Percentiles rank a stretch among this genome's conserved stretches.
Conservation (phyloP, 306 rosid species). For the Prunus mongolica region DNA sequence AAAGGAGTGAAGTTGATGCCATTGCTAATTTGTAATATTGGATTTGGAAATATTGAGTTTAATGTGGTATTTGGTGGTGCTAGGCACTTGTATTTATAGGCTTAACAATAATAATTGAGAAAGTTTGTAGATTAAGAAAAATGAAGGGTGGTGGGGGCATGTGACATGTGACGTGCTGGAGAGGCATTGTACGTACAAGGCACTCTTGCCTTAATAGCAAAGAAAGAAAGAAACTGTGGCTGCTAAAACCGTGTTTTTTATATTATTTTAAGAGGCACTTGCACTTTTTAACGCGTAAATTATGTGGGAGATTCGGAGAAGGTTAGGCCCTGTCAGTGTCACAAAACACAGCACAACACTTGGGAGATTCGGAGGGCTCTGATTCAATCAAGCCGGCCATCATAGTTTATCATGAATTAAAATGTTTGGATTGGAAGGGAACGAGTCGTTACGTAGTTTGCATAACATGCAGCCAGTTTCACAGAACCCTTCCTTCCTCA, state of each 20-base stretch:
- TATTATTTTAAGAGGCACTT: not conserved
- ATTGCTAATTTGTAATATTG: not conserved
- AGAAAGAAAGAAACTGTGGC: not conserved
- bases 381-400: not conserved
- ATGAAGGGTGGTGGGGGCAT: not conserved
- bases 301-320: not conserved
- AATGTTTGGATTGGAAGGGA: not conserved
- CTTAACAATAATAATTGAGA: not conserved
- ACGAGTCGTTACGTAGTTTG: not conserved
- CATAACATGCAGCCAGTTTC: not conserved
- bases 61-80: not conserved
- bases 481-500: too few species aligned
- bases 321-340: not conserved
- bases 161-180: not conserved
- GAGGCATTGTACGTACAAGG: too few species aligned
- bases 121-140: not conserved
- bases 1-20: slow-evolving; percentile 13
- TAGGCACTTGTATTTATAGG: not conserved
- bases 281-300: slow-evolving; percentile 16
- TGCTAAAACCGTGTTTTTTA: slow-evolving; percentile 15
- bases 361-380: not conserved
- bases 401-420: not conserved
- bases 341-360: not conserved
- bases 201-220: not conserved
- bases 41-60: not conserved